These are phyloP conservation scores for Sarcodon aspratus DNA, from an alignment of 768 basidiomycete genomes.

Conservation along the genomic window DNA sequence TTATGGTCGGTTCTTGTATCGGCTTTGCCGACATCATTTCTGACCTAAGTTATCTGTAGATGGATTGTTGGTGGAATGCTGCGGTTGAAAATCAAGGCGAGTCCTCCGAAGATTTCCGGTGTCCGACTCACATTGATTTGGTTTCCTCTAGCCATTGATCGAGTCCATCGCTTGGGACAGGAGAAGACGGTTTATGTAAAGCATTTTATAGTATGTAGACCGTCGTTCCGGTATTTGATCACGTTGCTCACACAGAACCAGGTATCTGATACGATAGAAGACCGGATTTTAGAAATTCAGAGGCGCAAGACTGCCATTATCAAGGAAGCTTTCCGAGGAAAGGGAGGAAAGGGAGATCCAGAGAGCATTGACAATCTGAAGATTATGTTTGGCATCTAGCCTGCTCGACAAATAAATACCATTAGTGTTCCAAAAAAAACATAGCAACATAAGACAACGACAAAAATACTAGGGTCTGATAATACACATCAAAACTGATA, in stretches of 20 bases:
- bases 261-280: constrained; percentile 70
- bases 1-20: constrained; percentile 44
- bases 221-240: neutral
- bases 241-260: constrained; percentile 14
- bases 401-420: constrained; percentile 7
- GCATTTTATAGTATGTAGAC: constrained; percentile 63
- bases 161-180: constrained; percentile 80
- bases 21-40: neutral
- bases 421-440: constrained; percentile 6
- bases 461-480: constrained; percentile 3
- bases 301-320: constrained; percentile 81
- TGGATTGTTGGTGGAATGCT: constrained; percentile 92
- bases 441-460: constrained; percentile 3
- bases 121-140: neutral
- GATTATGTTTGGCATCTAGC: constrained; percentile 55
- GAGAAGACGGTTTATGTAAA: constrained; percentile 75
- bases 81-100: constrained; percentile 73
- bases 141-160: constrained; percentile 53
- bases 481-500: constrained; percentile 7
- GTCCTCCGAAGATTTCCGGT: neutral
- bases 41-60: constrained; percentile 16
- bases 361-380: constrained; percentile 77
- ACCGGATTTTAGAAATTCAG: constrained; percentile 72
- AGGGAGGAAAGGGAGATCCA: constrained; percentile 36
- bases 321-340: constrained; percentile 70